Base-by-base conservation (phyloP, 169 alveolate species). In the Cryptosporidium meleagridis region DNA sequence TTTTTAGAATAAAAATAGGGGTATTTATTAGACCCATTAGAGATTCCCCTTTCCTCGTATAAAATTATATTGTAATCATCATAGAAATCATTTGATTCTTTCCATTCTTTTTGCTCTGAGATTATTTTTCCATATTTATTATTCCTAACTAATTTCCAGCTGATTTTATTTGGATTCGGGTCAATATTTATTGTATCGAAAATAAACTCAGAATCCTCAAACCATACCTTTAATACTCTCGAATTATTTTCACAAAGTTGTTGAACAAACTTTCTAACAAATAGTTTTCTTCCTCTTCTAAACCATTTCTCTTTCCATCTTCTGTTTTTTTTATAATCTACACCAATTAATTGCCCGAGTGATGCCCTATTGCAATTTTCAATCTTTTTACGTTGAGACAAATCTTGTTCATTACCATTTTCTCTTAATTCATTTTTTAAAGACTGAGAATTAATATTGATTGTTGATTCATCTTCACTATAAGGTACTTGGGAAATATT, bases 241-340 rank as follows among this genome's bases (percentile, higher is more conserved):
- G n/a, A 53, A 62, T 80, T 80, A n/a, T 80, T 80, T 65, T 80
- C 89, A 80, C 89, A 80, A 23, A 80, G 75, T 61, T 80, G 48
- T 45, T 80, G 75, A 41, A 80, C 16, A 65, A 18, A 65, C 52
- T 80, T 80, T 37, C 89, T 62, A 51, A 80, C 75, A 62, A 62
- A 80, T 0, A 80, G 62, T 65, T 26, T 80, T 35, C 67, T 59
- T 8, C 89, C 89, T 62, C 68, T 80, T 39, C 75, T 80, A 80
- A 80, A 80, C 89, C 89, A 80, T n/a, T 80, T 80, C 14, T 80
- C 89, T 26, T 35, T 80, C 89, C 89, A 80, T 80, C 89, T 80
- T 14, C 55, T 61, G 23, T 80, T 59, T 31, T 80, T 45, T 31
- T 3, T 80, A 62, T 80, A 80, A 59, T 80, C 68, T n/a, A 80